Evolutionary conservation across 495 filamentous ascomycete genomes (phyloP), one percentile per base, ranked within the genome.

Genomic region (Daldinia concentrica): DNA sequence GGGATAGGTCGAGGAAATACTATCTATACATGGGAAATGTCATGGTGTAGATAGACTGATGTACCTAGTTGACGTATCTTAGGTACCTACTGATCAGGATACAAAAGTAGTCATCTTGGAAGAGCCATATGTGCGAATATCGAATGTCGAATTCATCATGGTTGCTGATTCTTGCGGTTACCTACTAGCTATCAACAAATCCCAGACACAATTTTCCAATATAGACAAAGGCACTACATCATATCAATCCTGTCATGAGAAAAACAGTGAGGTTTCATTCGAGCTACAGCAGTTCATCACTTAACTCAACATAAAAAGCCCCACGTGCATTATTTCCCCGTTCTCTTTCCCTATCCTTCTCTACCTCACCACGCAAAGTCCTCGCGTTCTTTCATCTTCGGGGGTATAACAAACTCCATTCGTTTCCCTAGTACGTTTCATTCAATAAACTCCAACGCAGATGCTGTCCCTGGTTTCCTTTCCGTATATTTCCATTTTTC

Each of bases 391-490:
- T 30, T 68, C 56, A 56, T 67, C 48, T 50, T 29, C 30, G 37
- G 70, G 68, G 70, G 70, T 73, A 73, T 73, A 73, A 69, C 70
- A 73, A 73, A 73, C 70, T 73, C 70, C 70, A 64, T 65, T 68
- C 61, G 39, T 62, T 65, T 62, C 61, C 50, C 61, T 58, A 41
- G 54, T 63, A 62, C 50, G 56, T 71, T 22, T 56, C 57, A 65
- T 50, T 64, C 56, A 57, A 61, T 61, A 37, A 72, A 73, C 70
- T 73, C 70, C 70, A 64, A 62, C 70, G 51, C 60, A 64, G 27
- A 73, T 73, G 65, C 70, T 68, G 61, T 68, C 70, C 64, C 54
- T 72, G 29, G 48, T 72, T 48, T 24, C 43, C 43, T 22, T 48
- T 48, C 52, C 63, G 59, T 67, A 58, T 51, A 61, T 43, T 29